Base-by-base conservation (phyloP, 108 stramenopile genomes). In the Cyclostephanos tholiformis region DNA sequence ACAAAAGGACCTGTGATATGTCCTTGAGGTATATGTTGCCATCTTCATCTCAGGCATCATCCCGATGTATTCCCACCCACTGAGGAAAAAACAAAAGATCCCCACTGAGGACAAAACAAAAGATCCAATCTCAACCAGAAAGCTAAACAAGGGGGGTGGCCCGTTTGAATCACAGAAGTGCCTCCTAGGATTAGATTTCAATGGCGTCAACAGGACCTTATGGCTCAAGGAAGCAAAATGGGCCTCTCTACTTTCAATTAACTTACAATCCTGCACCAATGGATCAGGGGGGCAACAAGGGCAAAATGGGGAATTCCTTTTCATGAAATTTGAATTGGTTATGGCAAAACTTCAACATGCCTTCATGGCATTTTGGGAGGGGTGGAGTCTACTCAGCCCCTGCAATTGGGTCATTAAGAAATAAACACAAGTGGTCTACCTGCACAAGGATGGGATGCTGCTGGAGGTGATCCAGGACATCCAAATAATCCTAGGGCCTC, bases 71-170 rank as follows among this genome's bases (percentile, higher is more conserved):
- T 79, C 29, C 70, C 70, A 1, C 56, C 41, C n/a, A n/a, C n/a
- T n/a, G n/a, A n/a, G n/a, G n/a, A n/a, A n/a, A n/a, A n/a, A n/a
- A n/a, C n/a, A n/a, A n/a, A n/a, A n/a, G n/a, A n/a, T n/a, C n/a
- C n/a, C n/a, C 2, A 48, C 27, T 13, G 16, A 26, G 0, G 22
- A 36, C 0, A 43, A 60, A 0, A 23, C 0, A 13, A 8, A 11
- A 26, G 85, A 86, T 43, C 82, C 85, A 0, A 68, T 76, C 13
- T 84, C 86, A 12, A 4, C 62, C 17, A 84, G 78, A 55, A 86
- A 84, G 20, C 16, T 84, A 0, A 1, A 38, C 10, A 77, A 86
- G 60, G 80, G 80, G 0, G 83, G 84, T 13, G 58, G 27, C 4
- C 0, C 27, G 0, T 59, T 16, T 27, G 58, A 27, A 12, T 2